Percentiles rank a stretch among this genome's conserved stretches.
These are phyloP conservation scores for Diutina neorugosa DNA, from an alignment of 1,139 yeast species.

Conservation along the genomic window DNA sequence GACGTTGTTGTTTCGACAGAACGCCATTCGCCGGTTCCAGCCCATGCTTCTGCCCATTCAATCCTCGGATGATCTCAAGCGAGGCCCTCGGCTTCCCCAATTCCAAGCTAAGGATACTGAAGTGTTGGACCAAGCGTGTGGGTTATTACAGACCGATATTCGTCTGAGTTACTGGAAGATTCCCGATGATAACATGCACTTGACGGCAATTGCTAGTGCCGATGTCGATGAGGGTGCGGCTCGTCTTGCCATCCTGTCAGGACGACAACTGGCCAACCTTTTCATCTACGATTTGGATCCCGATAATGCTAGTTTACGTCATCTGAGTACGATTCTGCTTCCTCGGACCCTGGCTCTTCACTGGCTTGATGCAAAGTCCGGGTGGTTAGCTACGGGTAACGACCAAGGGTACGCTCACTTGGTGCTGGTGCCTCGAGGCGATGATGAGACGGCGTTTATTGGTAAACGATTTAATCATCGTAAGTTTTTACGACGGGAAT, in stretches of 20 bases:
- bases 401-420: slow-evolving; percentile 58
- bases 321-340: slow-evolving; percentile 61
- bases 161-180: slow-evolving; percentile 62
- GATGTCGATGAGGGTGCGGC: slow-evolving; percentile 18
- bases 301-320: slow-evolving; percentile 39
- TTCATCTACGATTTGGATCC: slow-evolving; percentile 50
- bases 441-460: slow-evolving; percentile 51
- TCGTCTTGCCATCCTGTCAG: slow-evolving; percentile 54
- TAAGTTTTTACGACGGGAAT: slow-evolving; percentile 35
- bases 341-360: slow-evolving; percentile 55
- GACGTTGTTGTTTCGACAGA: slow-evolving; percentile 30
- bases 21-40: slow-evolving; percentile 18
- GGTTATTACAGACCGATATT: slow-evolving; percentile 13
- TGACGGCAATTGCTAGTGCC: slow-evolving; percentile 43
- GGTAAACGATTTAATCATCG: slow-evolving; percentile 64
- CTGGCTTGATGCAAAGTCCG: slow-evolving; percentile 37
- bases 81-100: not conserved
- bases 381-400: slow-evolving; percentile 53
- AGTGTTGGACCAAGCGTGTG: not conserved
- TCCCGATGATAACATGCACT: slow-evolving; percentile 44
- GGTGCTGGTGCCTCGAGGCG: slow-evolving; percentile 45
- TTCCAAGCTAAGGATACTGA: not conserved
- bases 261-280: slow-evolving; percentile 40
- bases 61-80: not conserved
- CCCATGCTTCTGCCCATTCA: not conserved